Conservation (phyloP, 1,284 basidiomycete genomes). For the Trichosporon inkin region DNA sequence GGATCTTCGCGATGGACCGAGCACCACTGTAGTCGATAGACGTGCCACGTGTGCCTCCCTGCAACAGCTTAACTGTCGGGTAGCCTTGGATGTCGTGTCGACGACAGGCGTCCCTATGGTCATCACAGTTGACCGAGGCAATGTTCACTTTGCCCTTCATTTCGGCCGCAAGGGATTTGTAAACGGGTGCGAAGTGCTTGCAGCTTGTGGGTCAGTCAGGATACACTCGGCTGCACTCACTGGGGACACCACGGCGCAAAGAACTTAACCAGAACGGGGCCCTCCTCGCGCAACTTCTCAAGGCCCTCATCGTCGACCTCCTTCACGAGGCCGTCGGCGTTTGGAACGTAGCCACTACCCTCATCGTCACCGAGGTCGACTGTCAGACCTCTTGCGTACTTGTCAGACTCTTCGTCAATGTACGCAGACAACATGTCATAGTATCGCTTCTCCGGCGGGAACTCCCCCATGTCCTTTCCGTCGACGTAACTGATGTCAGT, state of each 20-base stretch:
- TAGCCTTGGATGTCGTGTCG: constrained; percentile 66
- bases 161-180: constrained; percentile 64
- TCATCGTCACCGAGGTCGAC: background rate
- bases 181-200: constrained; percentile 75
- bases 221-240: constrained; percentile 32
- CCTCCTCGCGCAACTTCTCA: constrained; percentile 54
- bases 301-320: constrained; percentile 59
- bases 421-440: constrained; percentile 57
- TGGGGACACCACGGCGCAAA: constrained; percentile 92
- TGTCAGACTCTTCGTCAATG: constrained; percentile 52
- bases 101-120: constrained; percentile 62
- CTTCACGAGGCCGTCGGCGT: constrained; percentile 63
- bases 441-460: constrained; percentile 55
- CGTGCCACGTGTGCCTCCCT: constrained; percentile 2
- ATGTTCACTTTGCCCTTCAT: constrained; percentile 68
- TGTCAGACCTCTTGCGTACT: constrained; percentile 34
- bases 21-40: constrained; percentile 62
- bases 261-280: constrained; percentile 80
- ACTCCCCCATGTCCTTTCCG: constrained; percentile 62
- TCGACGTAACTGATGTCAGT: constrained; percentile 52
- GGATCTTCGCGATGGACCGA: constrained; percentile 64
- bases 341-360: constrained; percentile 44
- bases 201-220: constrained; percentile 53
- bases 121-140: constrained; percentile 82
- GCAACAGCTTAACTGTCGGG: constrained; percentile 66